Evolutionary conservation across 352 stramenopile genomes (phyloP).

Genomic region (Phytophthora uliginosa): DNA sequence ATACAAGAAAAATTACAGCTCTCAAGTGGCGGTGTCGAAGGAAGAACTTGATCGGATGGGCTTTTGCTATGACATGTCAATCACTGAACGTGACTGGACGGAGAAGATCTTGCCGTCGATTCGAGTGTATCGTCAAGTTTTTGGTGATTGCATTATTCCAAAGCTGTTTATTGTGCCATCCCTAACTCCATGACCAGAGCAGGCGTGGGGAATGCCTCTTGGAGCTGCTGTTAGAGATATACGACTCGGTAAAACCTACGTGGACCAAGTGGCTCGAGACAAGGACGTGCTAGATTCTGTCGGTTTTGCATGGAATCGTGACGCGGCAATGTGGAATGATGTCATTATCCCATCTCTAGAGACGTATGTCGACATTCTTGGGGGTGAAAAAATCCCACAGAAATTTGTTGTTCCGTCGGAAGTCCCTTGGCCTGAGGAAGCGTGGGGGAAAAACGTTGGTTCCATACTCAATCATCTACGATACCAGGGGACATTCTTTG

Average conservation of each 20-base stretch:
- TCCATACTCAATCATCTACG: neutral
- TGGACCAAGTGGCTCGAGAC: neutral
- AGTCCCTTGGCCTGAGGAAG: neutral
- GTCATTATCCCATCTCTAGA: neutral
- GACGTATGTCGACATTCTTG: neutral
- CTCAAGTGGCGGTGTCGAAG: too few relatives aligned
- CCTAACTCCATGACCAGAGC: neutral
- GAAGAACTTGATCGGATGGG: neutral
- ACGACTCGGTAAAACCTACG: neutral
- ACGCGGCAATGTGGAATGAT: neutral
- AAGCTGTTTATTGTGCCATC: neutral
- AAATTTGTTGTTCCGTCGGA: neutral
- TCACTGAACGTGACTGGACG: neutral
- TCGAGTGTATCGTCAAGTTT: neutral
- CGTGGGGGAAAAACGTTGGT: neutral
- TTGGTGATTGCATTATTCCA: neutral
- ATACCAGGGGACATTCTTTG: neutral
- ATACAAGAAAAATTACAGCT: too few relatives aligned
- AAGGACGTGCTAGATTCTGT: neutral
- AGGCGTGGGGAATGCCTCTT: neutral
- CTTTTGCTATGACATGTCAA: neutral
- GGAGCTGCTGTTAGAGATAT: neutral
- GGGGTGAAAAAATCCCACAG: neutral
- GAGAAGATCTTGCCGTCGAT: neutral
- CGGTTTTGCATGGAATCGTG: neutral